Base-by-base conservation (phyloP, 768 basidiomycete genomes). In the Porpolomopsis calyptriformis region DNA sequence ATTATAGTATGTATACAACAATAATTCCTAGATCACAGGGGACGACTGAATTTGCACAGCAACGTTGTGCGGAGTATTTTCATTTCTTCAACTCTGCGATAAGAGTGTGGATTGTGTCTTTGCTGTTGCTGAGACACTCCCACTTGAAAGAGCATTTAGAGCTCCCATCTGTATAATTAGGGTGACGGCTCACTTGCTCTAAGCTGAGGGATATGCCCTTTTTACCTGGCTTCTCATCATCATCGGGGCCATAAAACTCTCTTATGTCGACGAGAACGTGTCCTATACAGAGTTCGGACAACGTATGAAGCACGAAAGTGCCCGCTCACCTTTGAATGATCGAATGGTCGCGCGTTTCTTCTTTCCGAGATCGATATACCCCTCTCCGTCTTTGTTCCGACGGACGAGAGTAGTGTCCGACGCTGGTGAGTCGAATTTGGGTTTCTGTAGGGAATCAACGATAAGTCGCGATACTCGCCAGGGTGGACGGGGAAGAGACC, bases 151-250 rank as follows among this genome's bases (percentile, higher is more conserved):
- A 33, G 4, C 37, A 24, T 33, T 27, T 26, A 31, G 27, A 48
- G 27, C 4, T 27, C 9, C n/a, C 25, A 18, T 23, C 20, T 35
- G 5, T 24, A 23, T 27, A 49, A 3, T 16, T 2, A 7, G 25
- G 12, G 27, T 38, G 40, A 20, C 12, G 4, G 56, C 65, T 38
- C 50, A 82, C 82, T 71, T 85, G 84, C 16, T 87, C 85, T 2
- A 64, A 39, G 11, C 65, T 60, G 22, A 90, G 66, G 0, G 81
- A 73, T 43, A 89, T 83, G 7, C 85, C 87, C 54, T 88, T 90
- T 61, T 86, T 89, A 0, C 85, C 84, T 0, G 87, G 86, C 50
- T 82, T 85, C 52, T 75, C 70, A 4, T 79, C 77, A 0, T 59
- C 61, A 5, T 63, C 67, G 34, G 55, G 64, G 18, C 62, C 58